Percentiles rank a stretch among this genome's conserved stretches.
Evolutionary conservation across 441 rosid species (phyloP).

Genomic region (Gossypium armourianum): DNA sequence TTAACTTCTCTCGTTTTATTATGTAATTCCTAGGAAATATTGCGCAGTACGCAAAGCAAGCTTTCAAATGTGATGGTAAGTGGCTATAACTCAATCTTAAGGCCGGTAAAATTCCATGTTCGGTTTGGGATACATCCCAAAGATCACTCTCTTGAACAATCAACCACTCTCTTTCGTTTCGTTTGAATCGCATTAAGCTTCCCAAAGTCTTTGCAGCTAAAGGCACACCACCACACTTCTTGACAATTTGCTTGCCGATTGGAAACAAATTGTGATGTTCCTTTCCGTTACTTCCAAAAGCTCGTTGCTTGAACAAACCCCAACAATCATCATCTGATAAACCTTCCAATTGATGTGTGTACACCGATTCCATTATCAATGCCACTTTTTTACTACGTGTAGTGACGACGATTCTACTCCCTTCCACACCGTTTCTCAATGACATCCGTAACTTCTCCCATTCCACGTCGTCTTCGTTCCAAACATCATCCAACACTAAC

Average conservation of each 20-base stretch:
- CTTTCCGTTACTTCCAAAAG: slow-evolving; percentile 12
- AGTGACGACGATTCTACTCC: slow-evolving; percentile 21
- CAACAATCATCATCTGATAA: slow-evolving; percentile 21
- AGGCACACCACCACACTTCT: slow-evolving; percentile 28
- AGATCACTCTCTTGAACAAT: slow-evolving; percentile 22
- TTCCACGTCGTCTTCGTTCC: slow-evolving; percentile 17
- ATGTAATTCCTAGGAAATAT: slow-evolving; percentile 21
- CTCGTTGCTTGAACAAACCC: slow-evolving; percentile 21
- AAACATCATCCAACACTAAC: slow-evolving; percentile 23
- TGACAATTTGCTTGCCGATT: slow-evolving; percentile 19
- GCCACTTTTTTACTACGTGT: slow-evolving; percentile 15
- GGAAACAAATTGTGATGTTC: neutral
- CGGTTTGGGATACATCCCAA: slow-evolving; percentile 17
- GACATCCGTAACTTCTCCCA: slow-evolving; percentile 21
- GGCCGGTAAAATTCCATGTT: slow-evolving; percentile 12
- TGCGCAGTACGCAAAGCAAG: slow-evolving; percentile 20
- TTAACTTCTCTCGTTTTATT: slow-evolving; percentile 18
- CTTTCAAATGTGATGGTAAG: slow-evolving; percentile 24
- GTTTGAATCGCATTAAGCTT: slow-evolving; percentile 22
- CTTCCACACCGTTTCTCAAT: slow-evolving; percentile 16
- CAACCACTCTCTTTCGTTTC: slow-evolving; percentile 21
- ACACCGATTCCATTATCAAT: neutral
- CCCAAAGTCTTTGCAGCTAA: slow-evolving; percentile 27
- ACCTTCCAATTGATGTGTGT: slow-evolving; percentile 2
- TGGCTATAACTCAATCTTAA: slow-evolving; percentile 24